These are phyloP conservation scores for Mortierella sp. DNA, from an alignment of 371 early-diverging fungal species.

Conservation along the genomic window DNA sequence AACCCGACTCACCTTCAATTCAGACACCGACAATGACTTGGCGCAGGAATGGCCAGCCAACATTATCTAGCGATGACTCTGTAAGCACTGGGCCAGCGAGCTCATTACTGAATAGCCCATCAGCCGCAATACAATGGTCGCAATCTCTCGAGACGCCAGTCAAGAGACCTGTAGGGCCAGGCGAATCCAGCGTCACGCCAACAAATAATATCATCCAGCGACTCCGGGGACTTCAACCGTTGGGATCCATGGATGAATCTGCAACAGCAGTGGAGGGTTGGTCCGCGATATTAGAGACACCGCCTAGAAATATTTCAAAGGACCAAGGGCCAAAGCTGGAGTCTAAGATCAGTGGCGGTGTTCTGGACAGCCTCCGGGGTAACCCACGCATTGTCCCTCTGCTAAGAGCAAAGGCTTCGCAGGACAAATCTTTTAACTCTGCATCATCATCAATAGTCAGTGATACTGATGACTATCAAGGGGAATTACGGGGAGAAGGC, in stretches of 20 bases:
- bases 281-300: constrained; percentile 43
- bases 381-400: constrained; percentile 3
- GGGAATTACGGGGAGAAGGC: neutral
- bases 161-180: neutral
- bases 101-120: constrained; percentile 7
- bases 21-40: constrained; percentile 6
- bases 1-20: constrained; percentile 10
- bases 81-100: neutral
- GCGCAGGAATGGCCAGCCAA: neutral
- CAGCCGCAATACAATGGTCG: constrained; percentile 24
- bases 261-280: constrained; percentile 21
- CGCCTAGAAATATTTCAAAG: constrained; percentile 17
- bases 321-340: neutral
- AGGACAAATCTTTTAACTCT: constrained; percentile 21
- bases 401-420: constrained; percentile 7
- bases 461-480: constrained; percentile 12
- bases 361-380: constrained; percentile 39
- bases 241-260: neutral
- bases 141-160: constrained; percentile 35
- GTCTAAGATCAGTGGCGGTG: constrained; percentile 1
- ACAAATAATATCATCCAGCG: constrained; percentile 3
- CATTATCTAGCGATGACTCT: neutral
- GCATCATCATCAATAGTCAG: constrained; percentile 17
- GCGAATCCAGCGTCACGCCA: neutral
- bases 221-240: constrained; percentile 20